Base-by-base conservation (phyloP, 2,329 filamentous ascomycete genomes). In the Lecanicillium sp. region DNA sequence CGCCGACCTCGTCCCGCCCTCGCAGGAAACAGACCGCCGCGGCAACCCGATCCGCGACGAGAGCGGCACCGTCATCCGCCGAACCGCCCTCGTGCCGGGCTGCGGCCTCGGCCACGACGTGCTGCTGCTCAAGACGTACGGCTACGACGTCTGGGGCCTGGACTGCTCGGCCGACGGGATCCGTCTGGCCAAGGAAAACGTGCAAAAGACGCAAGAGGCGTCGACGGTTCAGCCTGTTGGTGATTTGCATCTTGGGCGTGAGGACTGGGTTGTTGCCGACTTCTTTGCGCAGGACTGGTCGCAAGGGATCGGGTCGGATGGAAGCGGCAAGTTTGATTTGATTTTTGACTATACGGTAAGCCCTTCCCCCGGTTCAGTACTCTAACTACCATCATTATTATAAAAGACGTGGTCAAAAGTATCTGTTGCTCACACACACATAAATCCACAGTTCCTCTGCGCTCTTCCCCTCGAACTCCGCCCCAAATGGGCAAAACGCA, bases 81-180 rank as follows among this genome's bases (percentile, higher is more conserved):
- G 49, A 27, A 55, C 50, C 27, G 86, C 81, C 2, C 65, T 94
- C 8, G 82, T 94, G 0, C 84, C 87, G 1, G 87, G 86, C 5
- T 94, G 87, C 58, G 88, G 87, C 0, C 73, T 75, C 33, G 88
- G 87, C 5, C 83, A 92, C 53, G 88, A 94, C 61, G 83, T 87
- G 2, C 67, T 86, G 9, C 67, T 94, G 28, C 70, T 94, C 32
- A 75, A 79, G 35, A 75, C 76, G 9, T 76, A 81, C 52, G 87
- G 87, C 1, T 92, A 85, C 55, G 82, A 94, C 59, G 78, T 79
- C 2, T 80, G 76, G 51, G 88, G 85, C 0, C 61, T 94, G 2
- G 87, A 94, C 54, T 71, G 74, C 40, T 80, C 78, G 32, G 51
- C 65, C 8, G 52, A 50, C 12, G 70, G 68, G 3, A 48, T 68